These are phyloP conservation scores for Mucor indicus DNA, from an alignment of 371 early-diverging fungal species.

Conservation along the genomic window DNA sequence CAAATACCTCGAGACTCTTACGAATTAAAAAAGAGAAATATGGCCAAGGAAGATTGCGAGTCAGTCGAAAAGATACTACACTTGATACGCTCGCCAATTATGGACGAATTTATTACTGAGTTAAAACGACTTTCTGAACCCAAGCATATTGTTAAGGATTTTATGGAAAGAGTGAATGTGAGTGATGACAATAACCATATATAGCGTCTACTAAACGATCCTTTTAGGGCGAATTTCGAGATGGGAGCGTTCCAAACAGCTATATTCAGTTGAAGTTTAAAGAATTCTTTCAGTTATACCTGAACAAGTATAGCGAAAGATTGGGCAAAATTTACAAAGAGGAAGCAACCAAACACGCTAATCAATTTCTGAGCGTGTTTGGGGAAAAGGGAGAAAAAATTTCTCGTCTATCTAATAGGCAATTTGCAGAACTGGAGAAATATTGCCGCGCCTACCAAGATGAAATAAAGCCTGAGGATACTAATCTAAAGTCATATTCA, in stretches of 20 bases:
- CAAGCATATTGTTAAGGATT: slow-evolving; percentile 66
- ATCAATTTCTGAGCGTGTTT: slow-evolving; percentile 39
- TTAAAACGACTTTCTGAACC: slow-evolving; percentile 70
- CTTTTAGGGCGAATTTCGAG: no score
- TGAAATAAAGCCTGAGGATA: not conserved
- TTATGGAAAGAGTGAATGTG: slow-evolving; percentile 52
- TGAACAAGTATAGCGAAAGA: slow-evolving; percentile 19
- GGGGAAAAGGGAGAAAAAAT: slow-evolving; percentile 45
- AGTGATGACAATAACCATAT: not conserved
- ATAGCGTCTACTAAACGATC: not conserved
- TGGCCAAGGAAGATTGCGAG: slow-evolving; percentile 16
- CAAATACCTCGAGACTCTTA: slow-evolving; percentile 71
- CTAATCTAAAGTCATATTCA: slow-evolving; percentile 56
- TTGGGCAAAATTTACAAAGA: slow-evolving; percentile 37
- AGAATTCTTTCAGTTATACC: slow-evolving; percentile 35
- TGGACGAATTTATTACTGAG: slow-evolving; percentile 60
- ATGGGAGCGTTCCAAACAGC: slow-evolving; percentile 9
- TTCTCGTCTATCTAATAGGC: slow-evolving; percentile 8
- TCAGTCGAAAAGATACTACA: slow-evolving; percentile 39
- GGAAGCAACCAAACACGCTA: slow-evolving; percentile 53
- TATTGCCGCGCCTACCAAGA: not conserved
- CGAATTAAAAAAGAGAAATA: slow-evolving; percentile 27
- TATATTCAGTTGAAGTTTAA: slow-evolving; percentile 14
- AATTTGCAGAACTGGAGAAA: not conserved
- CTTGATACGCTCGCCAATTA: slow-evolving; percentile 42